Conservation (phyloP, 257 asterid species). For the Scutellaria minor region DNA sequence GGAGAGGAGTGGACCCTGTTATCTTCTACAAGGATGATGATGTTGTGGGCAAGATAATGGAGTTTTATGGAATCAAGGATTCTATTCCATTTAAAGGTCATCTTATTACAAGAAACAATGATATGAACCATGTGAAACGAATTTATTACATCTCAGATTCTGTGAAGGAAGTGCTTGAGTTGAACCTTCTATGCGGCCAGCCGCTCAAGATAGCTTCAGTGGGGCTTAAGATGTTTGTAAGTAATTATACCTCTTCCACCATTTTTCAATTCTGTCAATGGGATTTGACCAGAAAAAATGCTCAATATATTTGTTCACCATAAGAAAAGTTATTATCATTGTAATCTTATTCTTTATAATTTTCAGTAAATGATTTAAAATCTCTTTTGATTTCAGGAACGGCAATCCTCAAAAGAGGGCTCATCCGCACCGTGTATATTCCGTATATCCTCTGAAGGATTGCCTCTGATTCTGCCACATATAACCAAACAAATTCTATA, state of each 20-base stretch:
- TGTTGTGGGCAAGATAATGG: slow-evolving; percentile 63
- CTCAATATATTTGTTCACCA: background rate
- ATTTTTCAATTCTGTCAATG: background rate
- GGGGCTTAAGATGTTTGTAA: slow-evolving; percentile 97
- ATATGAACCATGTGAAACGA: slow-evolving; percentile 79
- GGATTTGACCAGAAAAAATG: background rate
- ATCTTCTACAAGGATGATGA: slow-evolving; percentile 74
- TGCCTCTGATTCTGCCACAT: slow-evolving; percentile 87
- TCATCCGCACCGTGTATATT: slow-evolving; percentile 69
- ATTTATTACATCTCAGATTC: slow-evolving; percentile 78
- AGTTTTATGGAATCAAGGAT: slow-evolving; percentile 84
- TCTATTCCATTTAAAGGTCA: slow-evolving; percentile 85
- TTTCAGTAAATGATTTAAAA: background rate
- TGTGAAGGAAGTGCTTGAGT: slow-evolving; percentile 81
- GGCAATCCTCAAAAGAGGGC: slow-evolving; percentile 92
- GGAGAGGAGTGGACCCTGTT: slow-evolving; percentile 98
- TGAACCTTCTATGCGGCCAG: slow-evolving; percentile 81
- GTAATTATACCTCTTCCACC: slow-evolving; percentile 41
- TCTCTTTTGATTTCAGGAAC: slow-evolving; percentile 62
- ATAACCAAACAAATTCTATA: slow-evolving; percentile 76
- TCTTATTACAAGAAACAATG: slow-evolving; percentile 80
- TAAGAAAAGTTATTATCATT: no score
- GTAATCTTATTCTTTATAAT: background rate
- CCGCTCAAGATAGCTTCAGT: slow-evolving; percentile 95
- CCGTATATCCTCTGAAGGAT: slow-evolving; percentile 97